Evolutionary conservation across 208 protist species (phyloP), one percentile per base, ranked within the genome.

Genomic region (Strigomonas galati): DNA sequence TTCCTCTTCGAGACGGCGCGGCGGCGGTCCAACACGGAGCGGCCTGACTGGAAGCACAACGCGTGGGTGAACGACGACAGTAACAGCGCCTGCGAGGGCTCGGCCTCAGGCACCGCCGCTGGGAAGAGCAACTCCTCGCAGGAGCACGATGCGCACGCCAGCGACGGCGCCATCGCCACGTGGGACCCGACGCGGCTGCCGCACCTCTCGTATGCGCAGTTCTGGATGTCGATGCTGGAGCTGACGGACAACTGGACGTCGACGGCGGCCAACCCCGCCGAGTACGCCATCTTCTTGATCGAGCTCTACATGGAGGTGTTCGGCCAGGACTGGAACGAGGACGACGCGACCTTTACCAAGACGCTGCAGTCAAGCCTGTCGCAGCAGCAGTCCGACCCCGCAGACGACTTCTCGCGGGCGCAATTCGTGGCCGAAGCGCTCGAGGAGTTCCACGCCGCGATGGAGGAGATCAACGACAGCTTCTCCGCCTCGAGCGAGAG

Each of bases 191-290:
- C 14, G 21, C 70, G 68, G 46, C 76, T 95, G 67, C 89, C 89
- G 17, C 81, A 76, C 5, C 69, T 95, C 17, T 84, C 71, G 21
- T 95, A 82, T 67, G 70, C 65, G 35, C 89, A 95, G 71, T 95
- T 95, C 65, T 93, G 86, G 84, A 58, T 72, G 26, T 86, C 89
- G 0, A 93, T 95, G 84, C 63, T 95, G 65, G 82, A 91, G 74
- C 74, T 95, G 48, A 82, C 84, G 28, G 89, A 95, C 61, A 95
- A 92, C 73, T 95, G 89, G 87, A 95, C 86, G 15, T 80, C 67
- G 62, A 87, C 74, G 53, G 85, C 65, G 19, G 76, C 74, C 0
- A 81, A 93, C 69, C 81, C 81, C 40, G 65, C 74, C 21, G 89
- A 95, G 74, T 81, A 77, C 21, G 85, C 82, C 27, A 55, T 82